Evolutionary conservation across 441 rosid genomes (phyloP).

Genomic region (Geranium incanum): DNA sequence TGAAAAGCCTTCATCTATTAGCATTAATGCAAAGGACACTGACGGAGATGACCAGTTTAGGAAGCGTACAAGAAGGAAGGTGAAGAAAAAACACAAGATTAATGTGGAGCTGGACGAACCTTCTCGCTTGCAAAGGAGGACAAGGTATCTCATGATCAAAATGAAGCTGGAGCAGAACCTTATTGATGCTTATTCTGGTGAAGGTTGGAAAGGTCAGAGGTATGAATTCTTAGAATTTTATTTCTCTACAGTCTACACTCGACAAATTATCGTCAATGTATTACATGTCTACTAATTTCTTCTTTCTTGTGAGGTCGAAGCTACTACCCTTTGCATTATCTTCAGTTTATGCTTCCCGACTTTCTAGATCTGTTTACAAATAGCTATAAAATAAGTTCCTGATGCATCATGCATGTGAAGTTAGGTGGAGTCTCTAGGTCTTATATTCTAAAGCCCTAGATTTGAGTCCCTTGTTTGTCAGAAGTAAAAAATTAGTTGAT

Average conservation of each 20-base stretch:
- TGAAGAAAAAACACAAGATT: slow-evolving; percentile 41
- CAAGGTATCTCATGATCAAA: slow-evolving; percentile 78
- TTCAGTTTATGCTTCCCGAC: neutral
- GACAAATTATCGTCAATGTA: neutral
- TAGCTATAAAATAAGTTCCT: neutral
- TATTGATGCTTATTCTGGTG: slow-evolving; percentile 90
- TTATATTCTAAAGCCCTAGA: neutral
- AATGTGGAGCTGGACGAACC: slow-evolving; percentile 61
- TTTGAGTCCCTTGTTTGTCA: neutral
- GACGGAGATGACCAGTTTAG: slow-evolving; percentile 28
- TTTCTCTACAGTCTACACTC: neutral
- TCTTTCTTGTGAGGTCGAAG: neutral
- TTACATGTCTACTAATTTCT: neutral
- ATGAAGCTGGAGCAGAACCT: slow-evolving; percentile 97
- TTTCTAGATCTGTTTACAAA: neutral
- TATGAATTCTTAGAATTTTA: slow-evolving; percentile 19
- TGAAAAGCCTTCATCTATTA: slow-evolving; percentile 17
- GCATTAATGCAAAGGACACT: slow-evolving; percentile 22
- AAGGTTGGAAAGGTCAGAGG: slow-evolving; percentile 99
- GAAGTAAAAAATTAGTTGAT: neutral
- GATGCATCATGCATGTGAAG: neutral
- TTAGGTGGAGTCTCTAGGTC: neutral
- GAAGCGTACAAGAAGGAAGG: slow-evolving; percentile 40
- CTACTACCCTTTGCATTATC: neutral
- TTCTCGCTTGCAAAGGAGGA: slow-evolving; percentile 73